These are phyloP conservation scores for Cryptococcus depauperatus DNA, from an alignment of 1,284 basidiomycete species.

Conservation along the genomic window DNA sequence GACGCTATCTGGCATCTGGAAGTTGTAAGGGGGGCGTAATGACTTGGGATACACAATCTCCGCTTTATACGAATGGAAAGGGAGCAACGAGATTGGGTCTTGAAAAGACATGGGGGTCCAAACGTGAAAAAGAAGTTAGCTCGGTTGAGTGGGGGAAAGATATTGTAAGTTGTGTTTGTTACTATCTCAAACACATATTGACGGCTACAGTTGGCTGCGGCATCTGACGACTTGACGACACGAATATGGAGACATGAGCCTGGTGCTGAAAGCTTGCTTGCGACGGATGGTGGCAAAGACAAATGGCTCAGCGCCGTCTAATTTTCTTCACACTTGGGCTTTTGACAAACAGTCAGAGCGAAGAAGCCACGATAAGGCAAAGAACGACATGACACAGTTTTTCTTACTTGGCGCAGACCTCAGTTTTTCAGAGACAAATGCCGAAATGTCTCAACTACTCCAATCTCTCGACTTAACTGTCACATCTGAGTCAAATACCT, in stretches of 20 bases:
- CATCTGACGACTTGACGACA: neutral
- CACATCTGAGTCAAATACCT: too few species aligned
- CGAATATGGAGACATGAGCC: neutral
- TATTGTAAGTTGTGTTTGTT: constrained; percentile 11
- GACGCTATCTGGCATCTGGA: constrained; percentile 36
- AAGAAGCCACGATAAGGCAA: too few species aligned
- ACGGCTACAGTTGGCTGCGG: neutral
- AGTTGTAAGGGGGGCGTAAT: constrained; percentile 35
- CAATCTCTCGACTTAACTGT: too few species aligned
- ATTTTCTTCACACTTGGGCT: too few species aligned
- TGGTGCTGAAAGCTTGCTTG: constrained; percentile 3
- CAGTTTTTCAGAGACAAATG: too few species aligned
- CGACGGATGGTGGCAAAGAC: too few species aligned
- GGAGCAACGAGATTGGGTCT: neutral
- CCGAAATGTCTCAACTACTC: too few species aligned
- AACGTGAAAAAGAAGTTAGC: constrained; percentile 30
- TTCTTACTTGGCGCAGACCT: too few species aligned
- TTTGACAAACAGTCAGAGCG: too few species aligned
- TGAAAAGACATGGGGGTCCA: neutral
- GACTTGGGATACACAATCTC: constrained; percentile 30
- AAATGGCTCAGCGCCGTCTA: too few species aligned
- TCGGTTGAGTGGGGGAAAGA: constrained; percentile 43
- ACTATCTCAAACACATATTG: neutral
- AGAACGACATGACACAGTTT: too few species aligned
- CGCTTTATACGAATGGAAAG: neutral